phyloP scores from a whole-genome alignment of 2,329 filamentous ascomycete species.

The Aschersonia sp. region DNA sequence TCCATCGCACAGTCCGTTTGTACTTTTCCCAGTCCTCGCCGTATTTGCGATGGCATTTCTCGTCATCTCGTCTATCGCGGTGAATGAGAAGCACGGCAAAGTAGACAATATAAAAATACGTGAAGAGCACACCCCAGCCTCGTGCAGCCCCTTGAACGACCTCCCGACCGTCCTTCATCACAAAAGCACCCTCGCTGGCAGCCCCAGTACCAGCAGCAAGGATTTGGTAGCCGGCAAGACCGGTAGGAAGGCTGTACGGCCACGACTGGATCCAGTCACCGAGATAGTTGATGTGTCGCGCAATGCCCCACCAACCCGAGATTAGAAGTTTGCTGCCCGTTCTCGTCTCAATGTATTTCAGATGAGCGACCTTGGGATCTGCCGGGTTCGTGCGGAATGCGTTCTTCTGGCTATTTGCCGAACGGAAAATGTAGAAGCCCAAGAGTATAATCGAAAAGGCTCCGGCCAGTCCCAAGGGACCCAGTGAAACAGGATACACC shows the following conservation, averaged over 20 bases:
- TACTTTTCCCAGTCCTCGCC: slow-evolving; percentile 87
- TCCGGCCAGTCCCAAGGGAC: slow-evolving; percentile 45
- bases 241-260: slow-evolving; percentile 80
- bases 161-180: slow-evolving; percentile 45
- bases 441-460: slow-evolving; percentile 53
- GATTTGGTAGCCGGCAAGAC: slow-evolving; percentile 68
- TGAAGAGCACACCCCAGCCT: slow-evolving; percentile 77
- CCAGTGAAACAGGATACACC: slow-evolving; percentile 68
- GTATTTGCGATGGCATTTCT: slow-evolving; percentile 85
- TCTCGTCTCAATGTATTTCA: slow-evolving; percentile 76
- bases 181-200: slow-evolving; percentile 31
- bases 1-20: slow-evolving; percentile 64
- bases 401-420: slow-evolving; percentile 93
- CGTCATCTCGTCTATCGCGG: slow-evolving; percentile 74
- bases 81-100: slow-evolving; percentile 80
- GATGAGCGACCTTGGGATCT: slow-evolving; percentile 63
- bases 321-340: slow-evolving; percentile 68
- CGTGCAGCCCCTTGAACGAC: slow-evolving; percentile 58
- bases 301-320: slow-evolving; percentile 85
- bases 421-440: slow-evolving; percentile 86
- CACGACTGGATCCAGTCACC: slow-evolving; percentile 92
- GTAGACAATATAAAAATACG: slow-evolving; percentile 91
- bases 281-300: slow-evolving; percentile 90
- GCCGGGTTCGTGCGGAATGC: slow-evolving; percentile 77
- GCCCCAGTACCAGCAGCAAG: slow-evolving; percentile 37